Conservation (phyloP, 768 basidiomycete species). For the Holtermanniella nyarrowii region DNA sequence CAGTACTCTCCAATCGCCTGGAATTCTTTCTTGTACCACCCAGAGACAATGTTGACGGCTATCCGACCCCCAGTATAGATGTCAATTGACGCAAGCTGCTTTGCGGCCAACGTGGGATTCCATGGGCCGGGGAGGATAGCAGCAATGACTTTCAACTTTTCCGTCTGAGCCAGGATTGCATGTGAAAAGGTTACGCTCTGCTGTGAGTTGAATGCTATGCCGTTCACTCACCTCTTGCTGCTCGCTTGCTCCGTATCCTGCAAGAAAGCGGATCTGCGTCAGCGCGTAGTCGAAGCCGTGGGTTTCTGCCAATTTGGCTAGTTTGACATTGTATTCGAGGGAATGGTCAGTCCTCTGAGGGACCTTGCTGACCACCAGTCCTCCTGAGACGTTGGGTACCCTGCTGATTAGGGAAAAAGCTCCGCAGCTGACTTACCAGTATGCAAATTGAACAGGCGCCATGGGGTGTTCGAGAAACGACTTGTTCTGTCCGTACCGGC, state of each 20-base stretch:
- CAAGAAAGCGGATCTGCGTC: constrained; percentile 1
- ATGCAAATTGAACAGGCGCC: background rate
- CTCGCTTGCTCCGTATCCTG: constrained; percentile 1
- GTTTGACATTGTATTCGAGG: background rate
- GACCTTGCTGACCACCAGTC: constrained; percentile 2
- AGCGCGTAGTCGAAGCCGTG: background rate
- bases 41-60: constrained; percentile 27
- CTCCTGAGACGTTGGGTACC: constrained; percentile 1
- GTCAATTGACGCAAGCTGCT: constrained; percentile 23
- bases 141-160: constrained; percentile 20
- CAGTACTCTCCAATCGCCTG: constrained; percentile 25
- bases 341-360: background rate
- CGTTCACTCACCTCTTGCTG: background rate
- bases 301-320: background rate
- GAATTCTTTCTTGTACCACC: constrained; percentile 15
- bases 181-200: constrained; percentile 1
- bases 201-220: background rate
- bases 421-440: background rate
- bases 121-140: constrained; percentile 25
- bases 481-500: no score
- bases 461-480: background rate
- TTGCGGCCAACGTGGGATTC: constrained; percentile 27
- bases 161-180: constrained; percentile 17
- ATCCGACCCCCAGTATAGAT: constrained; percentile 20
- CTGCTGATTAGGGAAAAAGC: background rate